Evolutionary conservation across 2,329 filamentous ascomycete genomes (phyloP), one percentile per base, ranked within the genome.

Genomic region (Knoxdaviesia proteae): DNA sequence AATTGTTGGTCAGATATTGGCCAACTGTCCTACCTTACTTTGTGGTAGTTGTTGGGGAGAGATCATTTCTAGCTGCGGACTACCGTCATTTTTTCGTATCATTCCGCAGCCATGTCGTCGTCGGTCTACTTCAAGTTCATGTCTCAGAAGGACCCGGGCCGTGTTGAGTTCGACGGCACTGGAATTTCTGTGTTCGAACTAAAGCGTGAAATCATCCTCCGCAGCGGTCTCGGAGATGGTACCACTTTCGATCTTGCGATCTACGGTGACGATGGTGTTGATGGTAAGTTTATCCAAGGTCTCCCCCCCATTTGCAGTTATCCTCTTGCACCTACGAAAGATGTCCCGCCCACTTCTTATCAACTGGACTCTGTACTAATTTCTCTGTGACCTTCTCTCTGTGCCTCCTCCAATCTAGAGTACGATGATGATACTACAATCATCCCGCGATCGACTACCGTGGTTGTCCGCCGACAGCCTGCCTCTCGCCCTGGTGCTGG

Each of bases 71-170:
- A 2, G 20, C 20, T 20, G 3, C 20, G 20, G 20, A 20, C 20
- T 20, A 20, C 20, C 20, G 20, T 20, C 20, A 20, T 20, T 20
- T 20, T 20, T 20, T 20, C 20, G 20, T 20, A 20, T 20, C 20
- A 20, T 20, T 20, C 20, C 20, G 20, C 20, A 20, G 20, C 3
- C 55, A 94, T 94, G 87, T 76, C 84, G 58, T 94, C 90, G 45
- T 96, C 87, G 51, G 90, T 98, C 57, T 96, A 94, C 65, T 98
- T 94, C 82, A 94, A 94, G 66, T 98, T 98, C 78, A 96, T 94
- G 66, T 96, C 88, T 52, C 86, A 92, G 58, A 94, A 86, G 66
- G 90, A 96, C 58, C 84, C 86, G 47, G 84, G 84, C 45, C 77
- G 87, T 56, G 86, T 98, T 54, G 83, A 87, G 56, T 96, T 98